Evolutionary conservation across 225 moss, liverwort and hornwort genomes (phyloP), one percentile per base, ranked within the genome.

Genomic region (Sphagnum contortum): DNA sequence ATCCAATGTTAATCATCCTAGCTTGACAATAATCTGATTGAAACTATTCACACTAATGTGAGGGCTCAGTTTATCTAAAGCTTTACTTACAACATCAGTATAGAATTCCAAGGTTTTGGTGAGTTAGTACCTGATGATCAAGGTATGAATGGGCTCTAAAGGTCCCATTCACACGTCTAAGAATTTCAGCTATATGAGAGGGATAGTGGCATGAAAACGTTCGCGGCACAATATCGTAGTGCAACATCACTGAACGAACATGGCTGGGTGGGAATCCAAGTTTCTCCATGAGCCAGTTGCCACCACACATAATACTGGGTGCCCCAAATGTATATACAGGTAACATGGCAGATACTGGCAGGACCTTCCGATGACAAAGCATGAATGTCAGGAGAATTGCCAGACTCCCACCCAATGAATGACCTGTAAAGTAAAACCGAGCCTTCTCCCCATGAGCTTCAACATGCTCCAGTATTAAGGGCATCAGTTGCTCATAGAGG

Each of bases 351-450:
- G 69, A 76, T 11, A 76, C 44, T 47, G 83, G 77, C 47, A 88
- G 57, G 11, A 83, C 81, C 55, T 81, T 83, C 45, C 88, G 77
- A 49, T 81, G 73, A 9, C 71, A 70, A 54, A 91, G 78, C 91
- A 85, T 91, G 9, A 88, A 78, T 57, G 81, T 81, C 12, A 91
- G 75, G 49, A 91, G 73, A 47, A 81, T 64, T 55, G 74, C 81
- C 48, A 88, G 66, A 72, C 91, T 86, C 66, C 91, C 91, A 52
- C 91, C 91, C 64, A 91, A 73, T 63, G 91, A 91, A 73, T 91
- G 91, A 47, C 91, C 91, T 8, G 81, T 79, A 60, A 91, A 91
- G 53, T 73, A 78, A 49, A 91, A 75, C 46, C 68, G 77, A 5
- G 91, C 83, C 51, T 70, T 63, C 10, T 80, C 83, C 14, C 88